Evolutionary conservation across 23 red algal genomes (phyloP).

Genomic region (Gracilaria gracilis): DNA sequence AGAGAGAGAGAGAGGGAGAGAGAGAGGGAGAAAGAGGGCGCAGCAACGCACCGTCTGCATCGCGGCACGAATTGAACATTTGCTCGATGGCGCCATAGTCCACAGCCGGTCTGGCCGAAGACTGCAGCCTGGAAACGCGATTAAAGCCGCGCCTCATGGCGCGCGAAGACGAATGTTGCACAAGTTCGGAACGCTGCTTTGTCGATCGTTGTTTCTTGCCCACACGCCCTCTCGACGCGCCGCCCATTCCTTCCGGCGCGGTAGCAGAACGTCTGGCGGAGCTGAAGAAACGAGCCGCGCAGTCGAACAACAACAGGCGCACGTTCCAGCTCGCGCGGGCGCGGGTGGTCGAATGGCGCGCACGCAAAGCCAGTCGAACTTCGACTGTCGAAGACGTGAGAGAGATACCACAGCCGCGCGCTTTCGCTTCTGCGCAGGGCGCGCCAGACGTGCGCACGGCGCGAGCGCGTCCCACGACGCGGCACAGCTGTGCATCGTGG

Average conservation of each 20-base stretch:
- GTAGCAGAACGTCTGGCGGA: background rate
- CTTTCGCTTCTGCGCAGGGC: background rate
- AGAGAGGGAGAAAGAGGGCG: too few species aligned
- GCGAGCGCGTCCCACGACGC: too few species aligned
- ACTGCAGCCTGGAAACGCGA: slow-evolving; percentile 30
- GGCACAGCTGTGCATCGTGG: too few species aligned
- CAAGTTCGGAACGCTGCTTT: background rate
- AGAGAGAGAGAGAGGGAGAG: too few species aligned
- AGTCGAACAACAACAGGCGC: too few species aligned
- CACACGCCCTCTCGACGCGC: slow-evolving; percentile 61
- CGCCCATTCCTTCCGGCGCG: slow-evolving; percentile 50
- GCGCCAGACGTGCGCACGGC: background rate
- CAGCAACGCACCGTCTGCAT: slow-evolving; percentile 25
- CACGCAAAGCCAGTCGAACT: too few species aligned
- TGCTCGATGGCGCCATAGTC: slow-evolving; percentile 46
- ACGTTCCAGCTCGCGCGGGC: background rate
- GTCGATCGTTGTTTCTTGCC: slow-evolving; percentile 48
- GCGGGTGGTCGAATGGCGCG: background rate
- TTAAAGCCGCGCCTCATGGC: slow-evolving; percentile 47
- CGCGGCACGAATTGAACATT: slow-evolving; percentile 32
- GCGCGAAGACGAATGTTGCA: background rate
- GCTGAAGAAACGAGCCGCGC: too few species aligned
- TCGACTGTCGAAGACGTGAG: too few species aligned
- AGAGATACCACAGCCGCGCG: too few species aligned
- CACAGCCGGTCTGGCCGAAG: background rate